These are phyloP conservation scores for Yamadazyma paraphyllophila DNA, from an alignment of 805 yeast genomes.

Conservation along the genomic window DNA sequence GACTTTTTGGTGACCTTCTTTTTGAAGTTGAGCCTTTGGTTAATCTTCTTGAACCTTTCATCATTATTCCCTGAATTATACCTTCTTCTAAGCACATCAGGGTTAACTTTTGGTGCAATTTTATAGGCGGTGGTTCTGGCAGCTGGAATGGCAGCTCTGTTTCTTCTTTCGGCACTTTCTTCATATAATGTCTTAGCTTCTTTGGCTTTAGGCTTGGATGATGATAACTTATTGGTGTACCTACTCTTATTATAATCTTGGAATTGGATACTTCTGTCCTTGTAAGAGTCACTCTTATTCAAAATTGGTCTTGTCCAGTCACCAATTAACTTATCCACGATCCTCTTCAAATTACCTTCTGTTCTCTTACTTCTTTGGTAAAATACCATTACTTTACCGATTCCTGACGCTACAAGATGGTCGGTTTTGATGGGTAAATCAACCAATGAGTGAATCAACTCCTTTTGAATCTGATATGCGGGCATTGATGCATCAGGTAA, in stretches of 20 bases:
- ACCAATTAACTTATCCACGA: conserved; percentile 87
- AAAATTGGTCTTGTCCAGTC: conserved; percentile 99
- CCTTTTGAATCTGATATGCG: conserved; percentile 93
- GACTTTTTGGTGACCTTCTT: conserved; percentile 54
- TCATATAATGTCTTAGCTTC: conserved; percentile 68
- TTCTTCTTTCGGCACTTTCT: conserved; percentile 86
- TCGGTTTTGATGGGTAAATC: conserved; percentile 91
- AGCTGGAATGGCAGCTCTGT: conserved; percentile 94
- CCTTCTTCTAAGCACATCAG: conserved; percentile 45
- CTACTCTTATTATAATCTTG: conserved; percentile 64
- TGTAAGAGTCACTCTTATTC: conserved; percentile 91
- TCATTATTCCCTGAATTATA: conserved; percentile 43
- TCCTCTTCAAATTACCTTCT: conserved; percentile 79
- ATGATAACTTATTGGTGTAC: conserved; percentile 42
- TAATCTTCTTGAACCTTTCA: conserved; percentile 79
- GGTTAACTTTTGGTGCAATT: conserved; percentile 79
- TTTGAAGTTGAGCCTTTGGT: conserved; percentile 52
- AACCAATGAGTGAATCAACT: conserved; percentile 68
- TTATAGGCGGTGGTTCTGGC: conserved; percentile 85
- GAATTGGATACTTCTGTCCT: conserved; percentile 74
- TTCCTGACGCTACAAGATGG: conserved; percentile 89
- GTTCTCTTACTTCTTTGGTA: conserved; percentile 89
- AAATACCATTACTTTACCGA: conserved; percentile 90
- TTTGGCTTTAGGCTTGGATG: conserved; percentile 22
- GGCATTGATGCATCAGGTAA: conserved; percentile 97